Evolutionary conservation across 2,329 filamentous ascomycete species (phyloP), one percentile per base, ranked within the genome.

Genomic region (Fusarium brevicatenulatum): DNA sequence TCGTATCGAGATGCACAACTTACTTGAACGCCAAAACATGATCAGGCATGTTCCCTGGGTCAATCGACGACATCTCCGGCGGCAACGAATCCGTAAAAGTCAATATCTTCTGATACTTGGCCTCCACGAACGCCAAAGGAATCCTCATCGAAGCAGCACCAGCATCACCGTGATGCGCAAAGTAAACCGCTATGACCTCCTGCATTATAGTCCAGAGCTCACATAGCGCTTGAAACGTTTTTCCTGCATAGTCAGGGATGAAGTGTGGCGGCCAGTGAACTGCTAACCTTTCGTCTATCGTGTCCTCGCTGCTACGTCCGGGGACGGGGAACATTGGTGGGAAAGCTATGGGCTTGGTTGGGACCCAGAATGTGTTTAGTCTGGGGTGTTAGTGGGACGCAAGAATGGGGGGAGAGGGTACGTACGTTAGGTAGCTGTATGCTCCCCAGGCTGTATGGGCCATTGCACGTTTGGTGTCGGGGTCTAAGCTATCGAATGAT

Each of bases 121-220:
- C 58, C 18, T 69, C 58, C 9, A 69, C 66, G 25, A 69, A 69
- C 32, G 66, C 66, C 3, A 70, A 9, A 19, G 66, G 66, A 36
- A 69, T 49, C n/a, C 18, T 70, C 9, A 54, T 65, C 4, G 59
- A 11, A 19, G n/a, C 9, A 16, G 16, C 9, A 32, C 16, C 15
- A 2, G 7, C 42, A 44, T 34, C 19, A 25, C 28, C 40, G 0
- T 42, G 40, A 16, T 69, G 50, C 4, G 66, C 46, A 50, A 70
- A 71, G n/a, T 73, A 71, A 28, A 73, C 70, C 4, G 58, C 58
- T 19, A 63, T 53, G 43, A 71, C 57, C 15, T 73, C 71, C 32
- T 73, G 71, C 67, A 68, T 68, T n/a, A 73, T 73, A 4, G 53
- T 55, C 71, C 71, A 73, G 10, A 73, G 49, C 44, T 69, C 63